Base-by-base conservation (phyloP, 208 protist genomes). In the Acanthamoeba royreba region DNA sequence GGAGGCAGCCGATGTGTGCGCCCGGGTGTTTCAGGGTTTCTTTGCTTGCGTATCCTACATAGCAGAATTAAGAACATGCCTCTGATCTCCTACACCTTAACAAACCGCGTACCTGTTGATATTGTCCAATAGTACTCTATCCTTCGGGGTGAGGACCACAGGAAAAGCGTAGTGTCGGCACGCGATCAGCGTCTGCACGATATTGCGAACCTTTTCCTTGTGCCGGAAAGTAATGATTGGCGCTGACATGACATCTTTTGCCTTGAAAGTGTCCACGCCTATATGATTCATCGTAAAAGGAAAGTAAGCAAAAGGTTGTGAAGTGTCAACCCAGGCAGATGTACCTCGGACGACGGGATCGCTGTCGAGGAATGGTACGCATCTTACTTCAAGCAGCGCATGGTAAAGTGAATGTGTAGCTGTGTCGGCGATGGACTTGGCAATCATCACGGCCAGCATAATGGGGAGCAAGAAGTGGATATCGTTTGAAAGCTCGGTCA, bases 401-500 rank as follows among this genome's bases (percentile, higher is more conserved):
- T 99, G 97, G 92, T 98, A 99, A 49, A 99, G 96, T 49, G 98
- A 96, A 93, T 98, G 97, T 72, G 96, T 96, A 45, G 98, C 96
- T 92, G 96, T 96, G 94, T 99, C 98, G 7, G 97, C 98, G 25
- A 98, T 97, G 13, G 96, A 97, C 91, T 98, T 99, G 42, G 97
- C 97, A 96, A 98, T 96, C 46, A 99, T 97, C 28, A 98, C 97
- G 19, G 98, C 97, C 46, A 98, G 96, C 98, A 99, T 99, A 40
- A 99, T 97, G 35, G 98, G 98, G 38, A 99, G 96, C 40, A 98
- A 94, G 93, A 98, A 98, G 94, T 98, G 97, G 46, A 99, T 94
- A 93, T 99, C 98, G 52, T 98, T 98, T 28, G 98, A 98, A 1
- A 98, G 96, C 95, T 99, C 98, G 40, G 99, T 96, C 97, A 99